Evolutionary conservation across 2,329 filamentous ascomycete genomes (phyloP), one percentile per base, ranked within the genome.

Genomic region (Claviceps fusiformis): DNA sequence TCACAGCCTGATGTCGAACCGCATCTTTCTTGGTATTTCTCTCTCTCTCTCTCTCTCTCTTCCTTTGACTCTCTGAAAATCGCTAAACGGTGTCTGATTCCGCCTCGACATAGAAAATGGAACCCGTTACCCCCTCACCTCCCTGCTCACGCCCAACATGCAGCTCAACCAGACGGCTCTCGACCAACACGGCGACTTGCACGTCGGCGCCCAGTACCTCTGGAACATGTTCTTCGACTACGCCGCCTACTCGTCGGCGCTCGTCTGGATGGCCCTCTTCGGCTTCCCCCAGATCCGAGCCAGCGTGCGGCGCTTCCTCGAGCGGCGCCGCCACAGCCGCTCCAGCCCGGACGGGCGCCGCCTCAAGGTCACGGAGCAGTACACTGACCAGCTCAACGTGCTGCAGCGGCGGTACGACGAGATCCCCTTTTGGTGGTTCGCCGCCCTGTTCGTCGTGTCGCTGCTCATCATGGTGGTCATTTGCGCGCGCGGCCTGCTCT

Each of bases 151-250:
- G 3, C 55, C 67, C 1, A 58, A 70, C 33, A 58, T 63, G 9
- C 63, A 57, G 4, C 70, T 81, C 57, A 81, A 82, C 57, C 66
- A 73, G 58, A 75, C 73, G 1, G 71, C 69, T 1, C 76, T 75
- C 56, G 68, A 68, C 9, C 64, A 75, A 56, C 68, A 77, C 39
- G 80, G 80, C 0, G 76, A 76, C 2, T 69, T 79, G n/a, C 81
- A 80, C 58, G 75, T 81, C 54, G 77, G 80, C 1, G 67, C 78
- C 0, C 81, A 83, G 57, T 73, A 76, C 46, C 70, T 81, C 3
- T 83, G 80, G 80, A 60, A 62, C 4, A 78, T 79, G 58, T 82
- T 82, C 66, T 82, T 81, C 63, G 78, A 79, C 62, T 83, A 82
- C 55, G 78, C 80, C 6, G 75, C 78, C 9, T 77, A 81, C 55